Evolutionary conservation across 257 asterid genomes (phyloP).

Genomic region (Jaltomata sinuosa): DNA sequence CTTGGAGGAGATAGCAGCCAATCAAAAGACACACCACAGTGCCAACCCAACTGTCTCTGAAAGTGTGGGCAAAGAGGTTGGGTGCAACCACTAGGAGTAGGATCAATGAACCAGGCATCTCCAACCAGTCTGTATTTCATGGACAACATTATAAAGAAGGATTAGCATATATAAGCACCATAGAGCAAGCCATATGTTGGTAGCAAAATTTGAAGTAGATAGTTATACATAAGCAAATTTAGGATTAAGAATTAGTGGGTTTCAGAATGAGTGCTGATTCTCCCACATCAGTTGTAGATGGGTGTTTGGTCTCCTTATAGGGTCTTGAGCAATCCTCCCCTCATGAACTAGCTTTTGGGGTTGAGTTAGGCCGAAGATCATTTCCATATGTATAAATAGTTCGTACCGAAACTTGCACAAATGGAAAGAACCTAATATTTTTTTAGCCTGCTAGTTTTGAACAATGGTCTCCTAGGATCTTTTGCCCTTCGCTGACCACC

Average conservation of each 20-base stretch:
- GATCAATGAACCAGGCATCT: conserved; percentile 89
- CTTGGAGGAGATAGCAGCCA: conserved; percentile 82
- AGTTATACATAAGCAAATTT: not conserved
- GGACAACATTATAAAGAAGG: not conserved
- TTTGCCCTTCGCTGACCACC: not conserved
- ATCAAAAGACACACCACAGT: conserved; percentile 47
- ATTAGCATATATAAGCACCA: not conserved
- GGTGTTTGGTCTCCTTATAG: too few species aligned
- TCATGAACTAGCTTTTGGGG: too few species aligned
- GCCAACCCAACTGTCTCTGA: conserved; percentile 60
- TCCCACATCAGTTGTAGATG: too few species aligned
- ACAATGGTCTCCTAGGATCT: not conserved
- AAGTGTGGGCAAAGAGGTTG: conserved; percentile 41
- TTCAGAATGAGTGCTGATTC: not conserved
- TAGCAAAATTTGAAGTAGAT: not conserved
- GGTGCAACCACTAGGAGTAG: conserved; percentile 88
- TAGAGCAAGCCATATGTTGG: not conserved
- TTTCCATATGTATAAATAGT: too few species aligned
- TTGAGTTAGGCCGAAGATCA: too few species aligned
- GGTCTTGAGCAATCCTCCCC: too few species aligned
- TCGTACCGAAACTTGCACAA: not conserved
- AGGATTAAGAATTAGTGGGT: not conserved
- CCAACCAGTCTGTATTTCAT: conserved; percentile 56
- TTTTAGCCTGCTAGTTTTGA: not conserved
- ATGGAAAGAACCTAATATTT: not conserved